phyloP scores from a whole-genome alignment of 805 yeast genomes.

The Teunomyces panamensis region DNA sequence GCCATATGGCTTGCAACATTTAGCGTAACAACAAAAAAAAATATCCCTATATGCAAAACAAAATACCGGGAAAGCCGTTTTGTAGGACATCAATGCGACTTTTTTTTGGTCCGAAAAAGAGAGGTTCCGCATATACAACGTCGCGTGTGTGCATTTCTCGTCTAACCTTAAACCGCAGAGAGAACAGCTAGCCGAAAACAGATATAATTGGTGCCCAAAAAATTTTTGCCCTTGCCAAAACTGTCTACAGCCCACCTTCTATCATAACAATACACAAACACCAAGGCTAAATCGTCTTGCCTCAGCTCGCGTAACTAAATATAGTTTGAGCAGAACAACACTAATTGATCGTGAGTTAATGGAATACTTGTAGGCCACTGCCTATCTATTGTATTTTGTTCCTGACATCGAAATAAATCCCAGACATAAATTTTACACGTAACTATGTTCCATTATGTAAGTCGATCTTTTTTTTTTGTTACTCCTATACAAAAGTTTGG shows the following conservation, averaged over 20 bases:
- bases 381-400: neutral
- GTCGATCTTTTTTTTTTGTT: neutral
- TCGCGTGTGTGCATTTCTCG: conserved; percentile 3
- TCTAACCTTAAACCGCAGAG: conserved; percentile 1
- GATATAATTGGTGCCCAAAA: neutral
- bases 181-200: neutral
- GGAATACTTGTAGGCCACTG: neutral
- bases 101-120: conserved; percentile 2
- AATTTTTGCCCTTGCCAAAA: neutral
- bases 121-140: conserved; percentile 1
- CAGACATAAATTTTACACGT: neutral
- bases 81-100: neutral
- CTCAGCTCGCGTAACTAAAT: neutral
- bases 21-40: neutral
- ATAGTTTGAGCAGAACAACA: neutral
- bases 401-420: neutral
- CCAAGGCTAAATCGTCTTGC: neutral
- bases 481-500: neutral
- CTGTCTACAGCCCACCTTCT: neutral
- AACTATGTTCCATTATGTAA: neutral
- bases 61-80: neutral
- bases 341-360: neutral
- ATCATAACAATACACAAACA: neutral
- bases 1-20: neutral
- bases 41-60: neutral